Percentiles rank a stretch among this genome's conserved stretches.
Evolutionary conservation across 306 rosid species (phyloP).

Genomic region (Lathyrus aphaca): DNA sequence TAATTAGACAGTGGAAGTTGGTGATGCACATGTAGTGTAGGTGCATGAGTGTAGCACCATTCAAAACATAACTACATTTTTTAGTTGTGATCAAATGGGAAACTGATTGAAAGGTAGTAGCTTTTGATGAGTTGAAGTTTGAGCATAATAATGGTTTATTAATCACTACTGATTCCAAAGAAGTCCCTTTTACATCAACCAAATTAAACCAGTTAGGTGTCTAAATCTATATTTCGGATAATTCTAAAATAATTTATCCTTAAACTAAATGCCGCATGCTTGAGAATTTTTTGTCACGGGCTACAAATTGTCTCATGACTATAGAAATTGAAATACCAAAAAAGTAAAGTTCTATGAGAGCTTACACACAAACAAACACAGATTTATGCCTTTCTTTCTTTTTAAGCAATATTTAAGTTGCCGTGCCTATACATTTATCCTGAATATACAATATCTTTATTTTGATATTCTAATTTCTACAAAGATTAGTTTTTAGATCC

Average conservation of each 20-base stretch:
- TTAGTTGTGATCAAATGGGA: neutral
- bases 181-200: neutral
- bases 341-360: neutral
- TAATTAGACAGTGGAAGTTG: constrained; percentile 1
- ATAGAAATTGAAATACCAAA: constrained; percentile 4
- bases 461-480: constrained; percentile 7
- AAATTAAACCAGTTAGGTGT: neutral
- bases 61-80: neutral
- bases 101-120: neutral
- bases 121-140: neutral
- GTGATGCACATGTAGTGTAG: neutral
- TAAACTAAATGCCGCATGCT: constrained; percentile 4
- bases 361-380: neutral
- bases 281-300: constrained; percentile 14
- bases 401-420: constrained; percentile 4
- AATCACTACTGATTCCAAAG: neutral
- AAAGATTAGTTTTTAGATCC: constrained; percentile 1
- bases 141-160: neutral
- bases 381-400: neutral
- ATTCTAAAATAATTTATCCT: constrained; percentile 4
- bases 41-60: neutral
- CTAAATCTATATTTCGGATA: too few species aligned
- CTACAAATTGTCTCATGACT: constrained; percentile 5
- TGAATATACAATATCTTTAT: constrained; percentile 1
- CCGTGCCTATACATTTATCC: neutral